Base-by-base conservation (phyloP, 192 early-diverging fungal species). In the Diversispora eburnea region DNA sequence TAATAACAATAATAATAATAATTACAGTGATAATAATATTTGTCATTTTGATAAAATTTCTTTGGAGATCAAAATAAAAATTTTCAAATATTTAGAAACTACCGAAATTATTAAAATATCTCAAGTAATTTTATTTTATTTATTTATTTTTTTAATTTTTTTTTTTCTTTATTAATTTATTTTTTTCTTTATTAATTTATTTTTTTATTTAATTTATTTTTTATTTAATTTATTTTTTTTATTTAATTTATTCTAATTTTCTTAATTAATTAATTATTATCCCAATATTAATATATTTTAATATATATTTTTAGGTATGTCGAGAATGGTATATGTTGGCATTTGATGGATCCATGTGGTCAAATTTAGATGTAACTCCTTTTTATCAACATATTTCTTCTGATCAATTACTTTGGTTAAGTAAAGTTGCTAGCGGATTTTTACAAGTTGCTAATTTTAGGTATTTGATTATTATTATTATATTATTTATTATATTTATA, bases 301-400 rank as follows among this genome's bases (percentile, higher is more conserved):
- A 57, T 46, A 19, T 48, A n/a, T 39, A 19, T 64, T 19, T 20
- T 15, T 60, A 79, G 77, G 77, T 82, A 1, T 75, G 76, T 68
- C 75, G 56, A 10, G 55, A 51, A 46, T 83, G 81, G 81, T 62
- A 75, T 25, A 47, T 47, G n/a, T 42, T 83, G 15, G 75, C 69
- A 17, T 78, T 67, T 33, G 81, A 83, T 64, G 79, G 81, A 8
- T 74, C 74, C 15, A 52, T 83, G 33, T 83, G 81, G 81, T 42
- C 48, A 20, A 57, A 54, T 7, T 72, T 83, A 49, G 76, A 83
- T 73, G 64, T 74, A 1, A 33, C 57, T n/a, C 79, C 77, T 17
- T 83, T 78, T 59, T 83, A 80, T 64, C 76, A 76, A 43, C 64
- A 54, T 5, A 83, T 83, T 15, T 65, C 78, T 5, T 59, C 61